Base-by-base conservation (phyloP, 345 rosid genomes). In the Lenwebbia sp. region DNA sequence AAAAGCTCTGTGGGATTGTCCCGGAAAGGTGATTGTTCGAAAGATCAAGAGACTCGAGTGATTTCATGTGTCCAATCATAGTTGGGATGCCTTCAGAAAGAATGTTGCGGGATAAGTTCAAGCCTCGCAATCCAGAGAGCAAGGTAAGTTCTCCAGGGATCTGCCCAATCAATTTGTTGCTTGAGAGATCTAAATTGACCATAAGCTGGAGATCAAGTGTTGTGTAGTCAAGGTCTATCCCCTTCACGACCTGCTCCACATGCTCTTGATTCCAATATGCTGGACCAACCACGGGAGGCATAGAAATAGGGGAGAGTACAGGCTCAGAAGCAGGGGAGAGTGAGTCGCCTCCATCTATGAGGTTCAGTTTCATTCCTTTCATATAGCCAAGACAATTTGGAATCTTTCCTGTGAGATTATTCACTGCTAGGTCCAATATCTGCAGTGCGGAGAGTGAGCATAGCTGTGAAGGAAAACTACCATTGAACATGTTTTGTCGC, bases 351-450 rank as follows among this genome's bases (percentile, higher is more conserved):
- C 13, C 26, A 28, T 10, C 49, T 41, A 22, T 6, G 0, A 19
- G 23, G 23, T 3, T 37, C 5, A 23, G 10, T 13, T 12, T 14
- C 87, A 82, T 86, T 44, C n/a, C 62, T 9, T 1, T 51, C 44
- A 41, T 41, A 41, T 41, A 5, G 44, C 44, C 44, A 41, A 41
- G 44, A 41, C 44, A 41, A 41, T 44, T 33, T 30, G 85, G 84
- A n/a, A 86, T 82, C 11, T 0, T 57, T 57, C 87, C 87, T 1
- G 5, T 54, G 4, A 86, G 52, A 47, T 81, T 49, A 54, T 86
- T 86, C 19, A 13, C 17, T 57, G 81, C 83, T 5, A 86, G 19
- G 44, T 86, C 87, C 57, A 86, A 25, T 4, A 86, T 56, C 4
- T 6, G 81, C 5, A 86, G 7, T 3, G 44, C 12, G 3, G 3